A percentile compares a stretch with the other conserved stretches of the same genome.
phyloP scores from a whole-genome alignment of 495 filamentous ascomycete species.

The Xanthoparmelia taractica region DNA sequence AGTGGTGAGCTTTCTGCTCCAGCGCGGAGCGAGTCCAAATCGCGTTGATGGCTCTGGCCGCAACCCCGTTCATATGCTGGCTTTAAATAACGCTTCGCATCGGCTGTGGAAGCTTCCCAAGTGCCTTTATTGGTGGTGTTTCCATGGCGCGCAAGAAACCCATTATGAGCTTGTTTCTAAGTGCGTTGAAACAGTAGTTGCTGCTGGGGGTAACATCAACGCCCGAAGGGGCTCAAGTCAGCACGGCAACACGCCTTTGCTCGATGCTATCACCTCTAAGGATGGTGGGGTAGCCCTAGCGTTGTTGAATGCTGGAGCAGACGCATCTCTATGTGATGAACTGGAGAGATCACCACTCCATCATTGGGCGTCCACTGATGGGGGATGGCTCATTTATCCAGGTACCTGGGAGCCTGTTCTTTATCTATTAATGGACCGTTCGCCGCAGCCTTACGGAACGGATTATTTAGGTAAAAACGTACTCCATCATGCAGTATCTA shows the following conservation, averaged over 20 bases:
- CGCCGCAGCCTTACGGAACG: neutral
- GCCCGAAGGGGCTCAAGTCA: neutral
- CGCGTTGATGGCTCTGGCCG: slow-evolving; percentile 19
- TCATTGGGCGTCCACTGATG: neutral
- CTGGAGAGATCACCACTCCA: neutral
- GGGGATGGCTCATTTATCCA: neutral
- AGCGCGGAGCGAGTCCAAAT: slow-evolving; percentile 21
- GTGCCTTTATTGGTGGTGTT: slow-evolving; percentile 23
- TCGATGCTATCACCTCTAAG: neutral
- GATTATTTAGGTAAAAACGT: neutral
- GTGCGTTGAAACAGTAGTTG: neutral
- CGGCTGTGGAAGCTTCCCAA: slow-evolving; percentile 20
- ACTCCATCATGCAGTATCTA: neutral
- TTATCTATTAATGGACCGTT: neutral
- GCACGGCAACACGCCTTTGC: neutral
- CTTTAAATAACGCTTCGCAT: slow-evolving; percentile 13
- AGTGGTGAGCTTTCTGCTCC: slow-evolving; percentile 19
- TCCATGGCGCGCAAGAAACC: slow-evolving; percentile 22
- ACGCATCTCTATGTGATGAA: neutral
- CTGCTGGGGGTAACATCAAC: neutral
- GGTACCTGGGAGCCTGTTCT: neutral
- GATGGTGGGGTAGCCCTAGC: neutral
- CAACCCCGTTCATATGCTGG: slow-evolving; percentile 24
- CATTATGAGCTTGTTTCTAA: slow-evolving; percentile 15
- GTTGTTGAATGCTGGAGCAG: neutral